Conservation (phyloP, 176 grass and related monocot species). For the Miscanthus lutarioriparius region DNA sequence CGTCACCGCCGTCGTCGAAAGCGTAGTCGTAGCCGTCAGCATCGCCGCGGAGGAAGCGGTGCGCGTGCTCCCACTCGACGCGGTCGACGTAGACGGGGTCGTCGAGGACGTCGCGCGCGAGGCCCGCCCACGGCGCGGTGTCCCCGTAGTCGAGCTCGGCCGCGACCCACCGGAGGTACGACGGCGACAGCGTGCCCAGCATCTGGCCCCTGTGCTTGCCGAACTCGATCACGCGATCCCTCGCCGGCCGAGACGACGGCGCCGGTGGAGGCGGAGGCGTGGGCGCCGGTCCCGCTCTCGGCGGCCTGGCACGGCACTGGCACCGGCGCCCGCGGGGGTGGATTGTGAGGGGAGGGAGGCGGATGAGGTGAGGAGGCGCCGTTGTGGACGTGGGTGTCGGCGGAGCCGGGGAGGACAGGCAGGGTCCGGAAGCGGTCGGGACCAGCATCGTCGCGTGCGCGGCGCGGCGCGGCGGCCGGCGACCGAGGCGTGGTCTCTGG, state of each 20-base stretch:
- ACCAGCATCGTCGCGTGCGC: constrained; percentile 24
- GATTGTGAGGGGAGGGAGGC: neutral
- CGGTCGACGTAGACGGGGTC: constrained; percentile 58
- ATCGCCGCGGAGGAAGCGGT: constrained; percentile 60
- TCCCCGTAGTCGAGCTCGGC: constrained; percentile 59
- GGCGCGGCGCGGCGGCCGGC: neutral
- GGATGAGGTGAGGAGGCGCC: neutral
- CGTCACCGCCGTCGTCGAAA: constrained; percentile 29
- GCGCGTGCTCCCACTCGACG: constrained; percentile 66
- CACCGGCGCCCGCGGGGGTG: neutral
- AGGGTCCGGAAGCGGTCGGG: neutral
- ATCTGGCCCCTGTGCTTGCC: constrained; percentile 59
- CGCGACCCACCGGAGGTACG: constrained; percentile 56
- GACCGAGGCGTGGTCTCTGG: neutral
- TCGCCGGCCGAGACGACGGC: constrained; percentile 30
- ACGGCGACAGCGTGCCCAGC: constrained; percentile 62
- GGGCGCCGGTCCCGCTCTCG: neutral
- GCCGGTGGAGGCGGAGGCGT: neutral
- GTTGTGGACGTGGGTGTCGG: neutral
- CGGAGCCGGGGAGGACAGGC: neutral
- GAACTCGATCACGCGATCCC: constrained; percentile 60
- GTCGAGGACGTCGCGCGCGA: constrained; percentile 50
- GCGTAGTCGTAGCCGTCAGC: constrained; percentile 30
- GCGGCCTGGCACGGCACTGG: neutral
- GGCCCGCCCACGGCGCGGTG: constrained; percentile 35